Percentiles rank a stretch among this genome's conserved stretches.
These are phyloP conservation scores for Ophiosphaerella herpotricha DNA, from an alignment of 2,329 filamentous ascomycete species.

Conservation along the genomic window DNA sequence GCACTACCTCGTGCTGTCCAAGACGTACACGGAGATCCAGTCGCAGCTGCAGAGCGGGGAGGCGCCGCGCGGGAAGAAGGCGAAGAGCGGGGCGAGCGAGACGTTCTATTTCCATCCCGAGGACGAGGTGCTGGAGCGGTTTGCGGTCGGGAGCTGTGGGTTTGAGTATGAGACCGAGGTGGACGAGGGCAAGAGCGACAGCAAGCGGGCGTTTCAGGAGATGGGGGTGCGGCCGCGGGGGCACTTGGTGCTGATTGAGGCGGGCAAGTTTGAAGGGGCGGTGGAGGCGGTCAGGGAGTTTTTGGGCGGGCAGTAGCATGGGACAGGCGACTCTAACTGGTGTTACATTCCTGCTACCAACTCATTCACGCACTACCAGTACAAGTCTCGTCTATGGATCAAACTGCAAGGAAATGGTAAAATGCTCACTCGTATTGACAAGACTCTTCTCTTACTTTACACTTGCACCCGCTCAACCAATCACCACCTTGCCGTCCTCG, in stretches of 20 bases:
- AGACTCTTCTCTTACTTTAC: slow-evolving; percentile 3
- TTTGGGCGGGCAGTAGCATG: slow-evolving; percentile 51
- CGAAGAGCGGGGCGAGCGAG: slow-evolving; percentile 54
- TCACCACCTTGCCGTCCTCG: slow-evolving; percentile 83
- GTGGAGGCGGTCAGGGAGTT: slow-evolving; percentile 78
- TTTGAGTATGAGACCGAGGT: slow-evolving; percentile 79
- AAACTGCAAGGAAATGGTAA: slow-evolving; percentile 23
- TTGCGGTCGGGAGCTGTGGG: slow-evolving; percentile 70
- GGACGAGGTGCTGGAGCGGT: slow-evolving; percentile 83
- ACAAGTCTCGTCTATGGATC: slow-evolving; percentile 27
- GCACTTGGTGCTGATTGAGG: slow-evolving; percentile 85
- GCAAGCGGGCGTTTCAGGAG: slow-evolving; percentile 93
- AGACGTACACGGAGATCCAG: slow-evolving; percentile 87
- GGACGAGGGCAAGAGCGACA: slow-evolving; percentile 81
- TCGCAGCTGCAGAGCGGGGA: slow-evolving; percentile 69
- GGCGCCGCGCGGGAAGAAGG: slow-evolving; percentile 50
- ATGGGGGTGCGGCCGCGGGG: slow-evolving; percentile 84
- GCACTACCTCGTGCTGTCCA: slow-evolving; percentile 89
- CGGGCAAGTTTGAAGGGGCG: slow-evolving; percentile 72
- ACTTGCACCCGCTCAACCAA: slow-evolving; percentile 69
- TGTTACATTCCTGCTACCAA: slow-evolving; percentile 42
- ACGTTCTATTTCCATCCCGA: slow-evolving; percentile 94
- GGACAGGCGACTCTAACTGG: slow-evolving; percentile 34
- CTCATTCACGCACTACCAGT: slow-evolving; percentile 22
- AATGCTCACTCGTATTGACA: too few relatives aligned